Evolutionary conservation across 768 basidiomycete species (phyloP), one percentile per base, ranked within the genome.

Genomic region (Mycena polygramma): DNA sequence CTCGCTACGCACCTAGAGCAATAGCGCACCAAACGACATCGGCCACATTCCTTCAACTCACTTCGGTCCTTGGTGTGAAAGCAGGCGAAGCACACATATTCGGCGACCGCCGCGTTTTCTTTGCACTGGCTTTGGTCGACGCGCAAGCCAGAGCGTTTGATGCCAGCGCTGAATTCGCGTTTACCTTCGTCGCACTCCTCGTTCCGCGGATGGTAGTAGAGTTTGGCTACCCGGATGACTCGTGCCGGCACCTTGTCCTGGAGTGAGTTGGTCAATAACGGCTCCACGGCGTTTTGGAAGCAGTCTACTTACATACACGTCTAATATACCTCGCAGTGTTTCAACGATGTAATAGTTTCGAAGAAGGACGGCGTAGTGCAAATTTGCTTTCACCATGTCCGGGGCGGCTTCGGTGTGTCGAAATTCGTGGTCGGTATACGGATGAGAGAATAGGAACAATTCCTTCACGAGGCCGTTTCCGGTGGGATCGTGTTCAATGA

Each of bases 401-500:
- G 51, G 49, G 15, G 49, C 22, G 0, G 13, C 58, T 7, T 58
- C 30, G 9, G 41, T 19, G 37, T 26, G 24, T 0, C 11, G 14
- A n/a, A n/a, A n/a, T 4, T 54, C 54, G 9, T 60, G 26, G 35
- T 66, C 26, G 11, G 48, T 8, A 30, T 46, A 51, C 2, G 55
- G 70, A 36, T 66, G 58, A 1, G 48, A 0, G 51, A 66, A 61
- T 24, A 65, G 52, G 10, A 58, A 71, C 7, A 67, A 37, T 19
- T 30, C 11, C n/a, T 71, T 53, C 5, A 66, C 51, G 24, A 45
- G 65, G 39, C 43, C 26, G 9, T n/a, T 66, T 20, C 63, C 58
- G 15, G 58, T 49, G 19, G 64, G 52, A 57, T 66, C 65, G 26
- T 70, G 58, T 2, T 15, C 43, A 7, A 67, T 39, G 2, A 54